These are phyloP conservation scores for Globisporangium yorkense DNA, from an alignment of 352 stramenopile genomes.

Conservation along the genomic window DNA sequence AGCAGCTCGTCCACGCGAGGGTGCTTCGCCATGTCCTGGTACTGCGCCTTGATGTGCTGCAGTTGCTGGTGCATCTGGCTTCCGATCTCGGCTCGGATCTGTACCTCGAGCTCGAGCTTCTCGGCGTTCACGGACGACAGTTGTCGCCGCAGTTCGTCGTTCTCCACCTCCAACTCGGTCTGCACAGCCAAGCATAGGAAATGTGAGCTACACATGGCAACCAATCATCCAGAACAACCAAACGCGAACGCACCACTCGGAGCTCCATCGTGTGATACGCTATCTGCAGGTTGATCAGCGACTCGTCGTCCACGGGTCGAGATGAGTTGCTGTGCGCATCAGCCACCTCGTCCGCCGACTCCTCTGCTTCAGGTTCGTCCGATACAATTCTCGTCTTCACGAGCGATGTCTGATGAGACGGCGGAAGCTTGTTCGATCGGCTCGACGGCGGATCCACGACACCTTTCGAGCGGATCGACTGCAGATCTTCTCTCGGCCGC, in stretches of 20 bases:
- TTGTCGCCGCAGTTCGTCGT: conserved; percentile 52
- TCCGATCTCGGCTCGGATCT: conserved; percentile 55
- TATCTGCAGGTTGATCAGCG: background rate
- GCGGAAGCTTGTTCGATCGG: background rate
- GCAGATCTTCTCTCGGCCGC: background rate
- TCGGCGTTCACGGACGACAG: conserved; percentile 41
- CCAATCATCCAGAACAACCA: background rate
- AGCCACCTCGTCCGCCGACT: background rate
- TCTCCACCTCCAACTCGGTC: conserved; percentile 42
- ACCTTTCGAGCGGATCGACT: background rate
- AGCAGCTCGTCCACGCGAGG: conserved; percentile 22
- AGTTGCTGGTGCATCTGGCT: conserved; percentile 67
- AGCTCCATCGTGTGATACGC: conserved; percentile 3
- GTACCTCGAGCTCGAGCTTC: conserved; percentile 56
- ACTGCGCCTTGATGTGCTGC: conserved; percentile 56
- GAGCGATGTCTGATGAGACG: no score
- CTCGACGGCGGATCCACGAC: background rate
- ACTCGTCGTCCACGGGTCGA: background rate
- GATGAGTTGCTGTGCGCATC: background rate
- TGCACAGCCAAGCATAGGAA: conserved; percentile 13
- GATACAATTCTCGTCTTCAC: no score
- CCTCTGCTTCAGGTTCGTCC: no score
- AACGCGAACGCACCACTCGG: conserved; percentile 12
- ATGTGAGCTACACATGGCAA: background rate
- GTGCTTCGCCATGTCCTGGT: conserved; percentile 34